These are phyloP conservation scores for Fragaria nilgerrensis DNA, from an alignment of 306 rosid genomes.

Conservation along the genomic window DNA sequence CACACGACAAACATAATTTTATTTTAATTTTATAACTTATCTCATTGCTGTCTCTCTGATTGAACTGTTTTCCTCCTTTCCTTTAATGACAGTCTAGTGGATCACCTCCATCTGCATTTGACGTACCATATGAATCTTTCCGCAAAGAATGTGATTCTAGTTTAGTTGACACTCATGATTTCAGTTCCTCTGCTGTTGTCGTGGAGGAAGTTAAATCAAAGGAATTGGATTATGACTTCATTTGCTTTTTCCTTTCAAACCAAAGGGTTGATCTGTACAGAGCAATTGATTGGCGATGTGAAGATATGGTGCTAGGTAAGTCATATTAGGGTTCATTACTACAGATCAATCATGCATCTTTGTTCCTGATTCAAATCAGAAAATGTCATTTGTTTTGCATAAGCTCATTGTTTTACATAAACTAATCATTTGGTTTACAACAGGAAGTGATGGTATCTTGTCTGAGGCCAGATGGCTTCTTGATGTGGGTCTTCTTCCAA, in stretches of 20 bases:
- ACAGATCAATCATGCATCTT: not conserved
- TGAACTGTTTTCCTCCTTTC: not conserved
- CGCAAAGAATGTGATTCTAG: conserved; percentile 47
- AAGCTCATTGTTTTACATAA: not conserved
- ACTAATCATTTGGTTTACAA: conserved; percentile 25
- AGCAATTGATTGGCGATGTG: conserved; percentile 76
- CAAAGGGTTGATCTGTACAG: conserved; percentile 70
- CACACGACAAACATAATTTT: not conserved
- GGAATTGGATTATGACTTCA: conserved; percentile 71
- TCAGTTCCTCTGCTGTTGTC: conserved; percentile 27
- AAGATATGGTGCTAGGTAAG: conserved; percentile 87
- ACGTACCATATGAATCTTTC: conserved; percentile 79
- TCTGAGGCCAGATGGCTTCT: conserved; percentile 87
- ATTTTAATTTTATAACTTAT: not conserved
- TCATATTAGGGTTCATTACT: not conserved
- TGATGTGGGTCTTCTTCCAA: conserved; percentile 82
- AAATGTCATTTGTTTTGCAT: not conserved
- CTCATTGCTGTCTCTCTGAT: not conserved
- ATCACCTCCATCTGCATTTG: conserved; percentile 96
- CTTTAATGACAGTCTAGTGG: conserved; percentile 90
- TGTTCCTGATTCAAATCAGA: not conserved
- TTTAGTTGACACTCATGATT: conserved; percentile 38
- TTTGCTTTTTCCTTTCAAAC: conserved; percentile 84
- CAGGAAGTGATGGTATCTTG: conserved; percentile 72
- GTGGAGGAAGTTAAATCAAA: conserved; percentile 41